Base-by-base conservation (phyloP, 2,329 filamentous ascomycete genomes). In the Eutypa lata region DNA sequence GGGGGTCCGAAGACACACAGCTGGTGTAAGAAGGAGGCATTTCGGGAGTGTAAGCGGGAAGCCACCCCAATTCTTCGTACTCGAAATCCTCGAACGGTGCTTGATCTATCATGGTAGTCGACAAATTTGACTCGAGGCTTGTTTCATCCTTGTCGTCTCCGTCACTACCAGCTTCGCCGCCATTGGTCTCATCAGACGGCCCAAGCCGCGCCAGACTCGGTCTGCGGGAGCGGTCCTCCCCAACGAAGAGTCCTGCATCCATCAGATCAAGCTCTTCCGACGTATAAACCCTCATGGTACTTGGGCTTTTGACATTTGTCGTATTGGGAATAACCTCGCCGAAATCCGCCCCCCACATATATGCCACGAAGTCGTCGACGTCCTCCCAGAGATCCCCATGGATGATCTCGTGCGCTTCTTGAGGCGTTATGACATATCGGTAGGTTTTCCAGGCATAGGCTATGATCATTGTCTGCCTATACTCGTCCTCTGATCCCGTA, bases 241-340 rank as follows among this genome's bases (percentile, higher is more conserved):
- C n/a, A n/a, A n/a, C n/a, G n/a, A n/a, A n/a, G n/a, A n/a, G 10
- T 31, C 5, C 26, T 31, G 31, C 43, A 7, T 54, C 53, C 48
- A 57, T 49, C 6, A 48, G 49, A 19, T 56, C 47, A 14, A 59
- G 33, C 43, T 59, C 51, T 24, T 48, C 55, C 14, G 51, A 47
- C 6, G 51, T 54, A 48, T 59, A 59, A 33, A 59, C 33, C 14
- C 28, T 47, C 10, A 55, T 19, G 8, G 49, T 48, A 16, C 37
- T 49, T n/a, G 54, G 53, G 13, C 49, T 46, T 14, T 38, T 49
- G 14, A 57, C 54, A n/a, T 58, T 56, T 16, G 31, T 50, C 7
- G 50, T 53, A 10, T 52, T 48, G 3, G 46, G 35, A 16, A 53
- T 44, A 3, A 50, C 11, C 13, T 38, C 31, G 11, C 54, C 56